Evolutionary conservation across 257 asterid species (phyloP), one percentile per base, ranked within the genome.

Genomic region (Ehretia macrophylla): DNA sequence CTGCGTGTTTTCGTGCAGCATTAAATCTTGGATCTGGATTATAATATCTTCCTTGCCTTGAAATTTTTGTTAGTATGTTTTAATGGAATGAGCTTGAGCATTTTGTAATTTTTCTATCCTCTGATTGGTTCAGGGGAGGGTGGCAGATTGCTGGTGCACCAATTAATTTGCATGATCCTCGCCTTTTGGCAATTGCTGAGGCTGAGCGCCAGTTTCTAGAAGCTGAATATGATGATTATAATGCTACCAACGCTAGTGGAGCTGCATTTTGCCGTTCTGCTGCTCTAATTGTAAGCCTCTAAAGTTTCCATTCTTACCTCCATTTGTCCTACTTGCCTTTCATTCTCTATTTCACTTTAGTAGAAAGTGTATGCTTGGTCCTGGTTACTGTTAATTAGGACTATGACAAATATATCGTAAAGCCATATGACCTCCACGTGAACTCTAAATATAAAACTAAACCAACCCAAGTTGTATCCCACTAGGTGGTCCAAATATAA

Each of bases 141-240:
- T 94, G 97, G 99, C 97, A 90, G 75, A 81, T 93, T 53, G 83
- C 99, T 64, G 97, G 99, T 23, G 75, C 94, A 8, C 95, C 94
- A 45, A 72, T 94, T 60, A 94, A 90, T 69, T 68, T 90, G 78
- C 83, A 90, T n/a, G 99, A 94, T 74, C 95, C 97, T 70, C 97
- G 95, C 51, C 71, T 94, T 55, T 67, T 94, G 74, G 92, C 96
- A 20, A 80, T 94, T 71, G 87, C 97, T 32, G 99, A 90, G 77
- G 97, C 99, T 23, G 99, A 94, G 56, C 95, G 88, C 35, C 97
- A 83, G 79, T 70, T 94, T 39, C 75, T 94, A 64, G 96, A 94
- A 73, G 84, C 99, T 42, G 99, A 86, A 57, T 80, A 89, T 72
- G 97, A 87, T 68, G 97, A 90, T 59, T 83, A 85, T 73, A 77